A percentile compares a stretch with the other conserved stretches of the same genome.
phyloP scores from a whole-genome alignment of 2,329 filamentous ascomycete species.

The Hypoxylon sp. region DNA sequence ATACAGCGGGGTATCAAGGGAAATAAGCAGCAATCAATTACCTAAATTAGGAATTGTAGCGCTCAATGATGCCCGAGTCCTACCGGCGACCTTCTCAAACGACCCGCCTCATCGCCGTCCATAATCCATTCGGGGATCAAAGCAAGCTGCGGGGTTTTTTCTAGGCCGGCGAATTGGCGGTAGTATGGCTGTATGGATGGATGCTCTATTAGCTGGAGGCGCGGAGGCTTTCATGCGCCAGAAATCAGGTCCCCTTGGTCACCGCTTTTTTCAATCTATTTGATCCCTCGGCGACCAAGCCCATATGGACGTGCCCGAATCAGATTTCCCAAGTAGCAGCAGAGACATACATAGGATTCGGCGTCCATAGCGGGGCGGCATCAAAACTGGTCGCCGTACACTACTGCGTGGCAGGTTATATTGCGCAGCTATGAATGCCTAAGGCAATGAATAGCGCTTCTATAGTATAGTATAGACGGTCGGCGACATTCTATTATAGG shows the following conservation, averaged over 20 bases:
- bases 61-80: constrained; percentile 4
- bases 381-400: constrained; percentile 13
- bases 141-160: neutral
- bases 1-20: neutral
- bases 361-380: constrained; percentile 12
- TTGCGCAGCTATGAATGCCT: neutral
- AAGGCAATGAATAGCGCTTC: constrained; percentile 1
- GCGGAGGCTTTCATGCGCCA: too few species aligned
- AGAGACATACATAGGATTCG: constrained; percentile 15
- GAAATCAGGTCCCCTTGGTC: neutral
- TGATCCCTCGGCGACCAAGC: constrained; percentile 5
- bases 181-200: neutral
- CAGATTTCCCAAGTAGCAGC: neutral
- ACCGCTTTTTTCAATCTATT: neutral
- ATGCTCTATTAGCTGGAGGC: constrained; percentile 2
- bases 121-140: neutral
- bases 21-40: constrained; percentile 3
- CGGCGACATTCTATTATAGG: constrained; percentile 13
- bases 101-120: constrained; percentile 25
- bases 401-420: neutral
- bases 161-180: constrained; percentile 22
- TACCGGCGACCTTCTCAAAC: constrained; percentile 11
- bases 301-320: constrained; percentile 2
- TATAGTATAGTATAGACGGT: neutral
- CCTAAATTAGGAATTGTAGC: constrained; percentile 4